These are phyloP conservation scores for Bacidia gigantensis DNA, from an alignment of 495 filamentous ascomycete genomes.

Conservation along the genomic window DNA sequence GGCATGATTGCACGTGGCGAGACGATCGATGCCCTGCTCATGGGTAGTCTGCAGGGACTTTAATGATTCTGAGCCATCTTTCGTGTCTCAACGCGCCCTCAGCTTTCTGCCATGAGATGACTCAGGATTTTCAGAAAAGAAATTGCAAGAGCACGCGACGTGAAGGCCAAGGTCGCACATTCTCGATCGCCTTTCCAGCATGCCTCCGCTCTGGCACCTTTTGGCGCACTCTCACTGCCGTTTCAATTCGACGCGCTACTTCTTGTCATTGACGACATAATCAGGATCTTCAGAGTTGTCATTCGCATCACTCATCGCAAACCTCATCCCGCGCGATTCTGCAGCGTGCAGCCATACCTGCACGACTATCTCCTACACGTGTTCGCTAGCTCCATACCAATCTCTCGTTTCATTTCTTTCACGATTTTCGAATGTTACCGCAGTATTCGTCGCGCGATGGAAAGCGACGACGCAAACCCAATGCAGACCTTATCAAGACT, in stretches of 20 bases:
- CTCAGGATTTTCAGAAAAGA: no score
- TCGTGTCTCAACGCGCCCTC: no score
- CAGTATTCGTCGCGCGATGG: no score
- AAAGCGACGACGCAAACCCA: no score
- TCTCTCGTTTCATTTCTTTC: background rate
- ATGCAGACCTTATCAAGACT: no score
- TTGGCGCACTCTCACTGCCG: background rate
- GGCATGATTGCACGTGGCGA: slow-evolving; percentile 37
- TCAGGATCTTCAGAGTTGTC: no score
- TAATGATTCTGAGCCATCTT: background rate
- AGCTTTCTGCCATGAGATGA: no score
- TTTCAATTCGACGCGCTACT: background rate
- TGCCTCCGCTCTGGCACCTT: background rate
- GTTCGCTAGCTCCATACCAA: background rate
- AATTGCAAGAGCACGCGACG: no score
- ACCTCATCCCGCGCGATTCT: background rate
- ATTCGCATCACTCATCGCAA: background rate
- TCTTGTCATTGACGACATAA: background rate
- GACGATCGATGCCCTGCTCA: slow-evolving; percentile 46
- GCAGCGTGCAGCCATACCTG: background rate
- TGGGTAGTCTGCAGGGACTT: slow-evolving; percentile 30
- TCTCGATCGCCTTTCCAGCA: background rate
- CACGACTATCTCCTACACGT: background rate
- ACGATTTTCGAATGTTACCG: background rate
- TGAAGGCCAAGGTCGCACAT: no score